Conservation (phyloP, 108 stramenopile genomes). For the Skeletonema tropicum region DNA sequence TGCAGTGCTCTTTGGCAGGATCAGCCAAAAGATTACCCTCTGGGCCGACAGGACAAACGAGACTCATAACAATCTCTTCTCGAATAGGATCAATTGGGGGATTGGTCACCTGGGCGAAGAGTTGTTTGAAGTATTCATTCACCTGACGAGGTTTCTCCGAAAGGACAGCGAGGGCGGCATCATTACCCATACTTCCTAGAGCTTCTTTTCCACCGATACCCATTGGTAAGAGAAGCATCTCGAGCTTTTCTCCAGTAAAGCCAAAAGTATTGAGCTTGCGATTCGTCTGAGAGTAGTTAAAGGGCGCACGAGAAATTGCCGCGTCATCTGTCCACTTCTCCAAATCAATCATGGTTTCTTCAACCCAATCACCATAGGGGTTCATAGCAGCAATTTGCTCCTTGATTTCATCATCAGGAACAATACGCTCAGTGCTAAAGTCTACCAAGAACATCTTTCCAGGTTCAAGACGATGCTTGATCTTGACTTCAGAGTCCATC, state of each 20-base stretch:
- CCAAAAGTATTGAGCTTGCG: conserved; percentile 92
- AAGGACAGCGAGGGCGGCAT: conserved; percentile 95
- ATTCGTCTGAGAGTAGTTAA: conserved; percentile 82
- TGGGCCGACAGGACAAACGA: conserved; percentile 94
- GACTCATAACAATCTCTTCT: conserved; percentile 98
- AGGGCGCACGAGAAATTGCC: conserved; percentile 37
- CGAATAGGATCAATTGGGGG: conserved; percentile 98
- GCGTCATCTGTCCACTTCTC: conserved; percentile 72
- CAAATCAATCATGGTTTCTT: conserved; percentile 78
- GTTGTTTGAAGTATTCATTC: conserved; percentile 98
- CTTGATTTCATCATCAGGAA: conserved; percentile 97
- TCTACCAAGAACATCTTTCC: conserved; percentile 99
- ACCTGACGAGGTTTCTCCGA: conserved; percentile 92
- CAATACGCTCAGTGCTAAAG: conserved; percentile 91
- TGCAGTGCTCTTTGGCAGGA: conserved; percentile 73
- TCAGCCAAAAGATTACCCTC: conserved; percentile 91
- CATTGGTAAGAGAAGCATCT: conserved; percentile 95
- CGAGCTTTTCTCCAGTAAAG: conserved; percentile 92
- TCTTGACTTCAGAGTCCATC: conserved; percentile 83
- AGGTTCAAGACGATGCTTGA: conserved; percentile 96
- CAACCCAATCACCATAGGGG: conserved; percentile 93
- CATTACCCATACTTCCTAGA: conserved; percentile 97
- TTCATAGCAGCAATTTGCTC: conserved; percentile 83
- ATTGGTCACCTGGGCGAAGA: conserved; percentile 98
- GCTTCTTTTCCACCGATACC: conserved; percentile 93